Evolutionary conservation across 306 rosid species (phyloP).

Genomic region (Biancaea sappan): DNA sequence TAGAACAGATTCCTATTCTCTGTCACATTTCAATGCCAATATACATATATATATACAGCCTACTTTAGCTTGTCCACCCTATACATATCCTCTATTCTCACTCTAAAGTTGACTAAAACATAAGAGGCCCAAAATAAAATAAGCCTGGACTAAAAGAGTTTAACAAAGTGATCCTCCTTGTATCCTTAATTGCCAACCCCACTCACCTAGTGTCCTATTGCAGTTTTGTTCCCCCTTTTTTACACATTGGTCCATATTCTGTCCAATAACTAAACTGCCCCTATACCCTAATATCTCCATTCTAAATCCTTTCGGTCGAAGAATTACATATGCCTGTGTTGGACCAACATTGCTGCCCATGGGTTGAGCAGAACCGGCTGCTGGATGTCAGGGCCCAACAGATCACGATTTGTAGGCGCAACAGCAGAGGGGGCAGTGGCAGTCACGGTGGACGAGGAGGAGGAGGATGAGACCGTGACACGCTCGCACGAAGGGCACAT

Average conservation of each 20-base stretch:
- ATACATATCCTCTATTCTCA: not conserved
- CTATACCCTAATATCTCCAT: not conserved
- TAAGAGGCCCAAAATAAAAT: not conserved
- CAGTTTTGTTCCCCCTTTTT: not conserved
- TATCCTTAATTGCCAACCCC: constrained; percentile 11
- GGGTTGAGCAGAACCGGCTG: constrained; percentile 58
- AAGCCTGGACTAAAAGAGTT: not conserved
- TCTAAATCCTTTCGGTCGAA: not conserved
- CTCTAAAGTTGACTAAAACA: not conserved
- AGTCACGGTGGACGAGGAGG: constrained; percentile 43
- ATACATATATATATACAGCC: too few species aligned
- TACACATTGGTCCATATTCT: constrained; percentile 29
- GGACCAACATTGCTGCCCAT: constrained; percentile 60
- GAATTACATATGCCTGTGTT: constrained; percentile 36
- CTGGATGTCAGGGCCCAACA: constrained; percentile 28
- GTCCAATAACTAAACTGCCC: not conserved
- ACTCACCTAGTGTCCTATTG: not conserved
- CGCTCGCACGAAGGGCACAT: constrained; percentile 98
- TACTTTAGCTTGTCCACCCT: constrained; percentile 32
- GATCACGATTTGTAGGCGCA: constrained; percentile 33
- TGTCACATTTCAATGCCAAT: too few species aligned
- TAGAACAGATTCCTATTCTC: constrained; percentile 35
- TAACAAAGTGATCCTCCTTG: not conserved
- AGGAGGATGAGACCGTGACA: constrained; percentile 57
- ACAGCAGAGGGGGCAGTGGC: constrained; percentile 28